Percentiles rank a stretch among this genome's conserved stretches.
Evolutionary conservation across 2,329 filamentous ascomycete species (phyloP).

Genomic region (Paramyrothecium sp.): DNA sequence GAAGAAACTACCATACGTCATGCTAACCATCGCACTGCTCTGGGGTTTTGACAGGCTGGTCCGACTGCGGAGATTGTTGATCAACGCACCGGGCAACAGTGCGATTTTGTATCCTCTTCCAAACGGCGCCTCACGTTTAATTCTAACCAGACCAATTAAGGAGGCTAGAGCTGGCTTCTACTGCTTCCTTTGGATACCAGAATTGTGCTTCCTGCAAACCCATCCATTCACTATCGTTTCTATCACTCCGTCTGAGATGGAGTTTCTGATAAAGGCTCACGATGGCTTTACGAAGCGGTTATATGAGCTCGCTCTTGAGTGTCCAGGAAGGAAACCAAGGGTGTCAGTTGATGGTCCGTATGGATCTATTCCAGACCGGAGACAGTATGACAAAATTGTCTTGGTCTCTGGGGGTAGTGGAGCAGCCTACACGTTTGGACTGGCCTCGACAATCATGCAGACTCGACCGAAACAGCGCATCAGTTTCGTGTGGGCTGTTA

Average conservation of each 20-base stretch:
- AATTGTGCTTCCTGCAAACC: slow-evolving; percentile 47
- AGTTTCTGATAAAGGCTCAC: slow-evolving; percentile 50
- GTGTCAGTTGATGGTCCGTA: slow-evolving; percentile 55
- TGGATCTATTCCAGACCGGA: slow-evolving; percentile 47
- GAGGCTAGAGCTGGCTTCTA: slow-evolving; percentile 32
- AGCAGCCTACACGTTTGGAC: slow-evolving; percentile 19
- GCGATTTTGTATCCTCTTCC: slow-evolving; percentile 41
- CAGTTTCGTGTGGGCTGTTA: slow-evolving; percentile 15
- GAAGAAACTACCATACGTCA: slow-evolving; percentile 34
- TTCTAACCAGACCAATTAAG: slow-evolving; percentile 39
- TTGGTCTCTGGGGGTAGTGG: slow-evolving; percentile 21
- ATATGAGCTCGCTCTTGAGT: slow-evolving; percentile 38
- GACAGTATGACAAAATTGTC: slow-evolving; percentile 17
- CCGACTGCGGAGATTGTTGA: slow-evolving; percentile 16
- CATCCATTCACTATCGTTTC: slow-evolving; percentile 56
- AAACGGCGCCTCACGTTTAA: slow-evolving; percentile 40
- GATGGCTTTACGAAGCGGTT: slow-evolving; percentile 53
- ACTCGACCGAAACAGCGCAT: background rate
- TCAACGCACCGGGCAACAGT: slow-evolving; percentile 6
- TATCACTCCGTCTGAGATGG: slow-evolving; percentile 35
- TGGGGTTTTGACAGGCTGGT: slow-evolving; percentile 45
- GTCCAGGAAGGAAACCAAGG: slow-evolving; percentile 39
- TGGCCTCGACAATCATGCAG: slow-evolving; percentile 3
- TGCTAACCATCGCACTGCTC: slow-evolving; percentile 33
- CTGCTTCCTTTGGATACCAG: slow-evolving; percentile 55